Evolutionary conservation across 495 filamentous ascomycete species (phyloP).

Genomic region (Lasiosphaeris hirsuta): DNA sequence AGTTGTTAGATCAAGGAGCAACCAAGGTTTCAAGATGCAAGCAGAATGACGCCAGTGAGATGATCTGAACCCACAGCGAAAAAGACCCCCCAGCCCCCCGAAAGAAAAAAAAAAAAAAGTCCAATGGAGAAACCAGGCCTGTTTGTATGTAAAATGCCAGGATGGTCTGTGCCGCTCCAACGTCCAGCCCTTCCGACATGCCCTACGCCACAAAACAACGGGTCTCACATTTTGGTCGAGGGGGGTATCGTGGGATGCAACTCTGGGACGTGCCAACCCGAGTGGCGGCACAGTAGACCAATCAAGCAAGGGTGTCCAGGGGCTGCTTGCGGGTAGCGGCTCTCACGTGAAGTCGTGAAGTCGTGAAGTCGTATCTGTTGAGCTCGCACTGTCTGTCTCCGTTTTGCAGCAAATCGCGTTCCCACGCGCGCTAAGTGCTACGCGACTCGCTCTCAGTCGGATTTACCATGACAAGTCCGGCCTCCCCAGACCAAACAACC

Average conservation of each 20-base stretch:
- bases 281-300: background rate
- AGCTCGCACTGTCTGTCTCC: no score
- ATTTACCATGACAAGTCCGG: no score
- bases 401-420: background rate
- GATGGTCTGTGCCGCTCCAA: constrained; percentile 5
- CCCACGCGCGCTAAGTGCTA: background rate
- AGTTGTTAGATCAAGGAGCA: background rate
- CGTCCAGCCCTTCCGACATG: constrained; percentile 5
- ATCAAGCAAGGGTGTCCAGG: background rate
- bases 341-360: constrained; percentile 1
- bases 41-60: constrained; percentile 4
- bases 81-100: background rate
- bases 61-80: background rate
- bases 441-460: background rate
- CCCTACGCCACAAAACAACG: constrained; percentile 10
- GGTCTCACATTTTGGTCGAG: constrained; percentile 14
- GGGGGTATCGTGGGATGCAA: background rate
- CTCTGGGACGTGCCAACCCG: constrained; percentile 2
- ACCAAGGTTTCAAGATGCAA: constrained; percentile 1
- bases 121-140: background rate
- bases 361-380: background rate
- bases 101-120: no score
- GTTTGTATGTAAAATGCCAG: background rate
- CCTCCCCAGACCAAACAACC: background rate
- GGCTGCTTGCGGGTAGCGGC: background rate